Evolutionary conservation across 192 early-diverging fungal species (phyloP).

Genomic region (Chytriomyces sp.): DNA sequence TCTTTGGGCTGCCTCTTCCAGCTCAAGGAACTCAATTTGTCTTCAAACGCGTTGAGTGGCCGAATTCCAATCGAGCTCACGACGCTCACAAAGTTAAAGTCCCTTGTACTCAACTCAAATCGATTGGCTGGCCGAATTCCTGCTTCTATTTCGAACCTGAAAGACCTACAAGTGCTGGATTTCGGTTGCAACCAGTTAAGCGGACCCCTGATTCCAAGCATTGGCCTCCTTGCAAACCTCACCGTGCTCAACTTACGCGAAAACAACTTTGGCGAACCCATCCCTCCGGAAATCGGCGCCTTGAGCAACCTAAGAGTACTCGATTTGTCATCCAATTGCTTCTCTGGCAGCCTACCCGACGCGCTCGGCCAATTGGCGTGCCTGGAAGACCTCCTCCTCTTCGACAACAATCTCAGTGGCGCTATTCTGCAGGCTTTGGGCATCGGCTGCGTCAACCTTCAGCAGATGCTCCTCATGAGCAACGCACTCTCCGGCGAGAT

Average conservation of each 20-base stretch:
- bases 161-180: neutral
- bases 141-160: neutral
- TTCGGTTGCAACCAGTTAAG: neutral
- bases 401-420: neutral
- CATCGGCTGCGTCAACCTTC: neutral
- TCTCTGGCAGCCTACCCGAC: neutral
- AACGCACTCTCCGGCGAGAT: conserved; percentile 6
- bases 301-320: neutral
- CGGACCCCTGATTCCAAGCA: neutral
- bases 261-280: neutral
- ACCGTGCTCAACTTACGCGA: neutral
- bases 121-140: neutral
- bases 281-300: neutral
- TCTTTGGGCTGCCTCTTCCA: neutral
- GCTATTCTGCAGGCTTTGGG: neutral
- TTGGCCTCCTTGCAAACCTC: neutral
- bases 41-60: neutral
- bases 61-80: neutral
- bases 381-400: neutral
- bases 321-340: neutral
- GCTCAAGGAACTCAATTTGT: neutral
- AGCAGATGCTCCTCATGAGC: neutral
- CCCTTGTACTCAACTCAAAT: neutral
- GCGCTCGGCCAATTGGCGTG: neutral
- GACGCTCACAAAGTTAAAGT: neutral